Evolutionary conservation across 1,284 basidiomycete genomes (phyloP), one percentile per base, ranked within the genome.

Genomic region (Puccinia triticina): DNA sequence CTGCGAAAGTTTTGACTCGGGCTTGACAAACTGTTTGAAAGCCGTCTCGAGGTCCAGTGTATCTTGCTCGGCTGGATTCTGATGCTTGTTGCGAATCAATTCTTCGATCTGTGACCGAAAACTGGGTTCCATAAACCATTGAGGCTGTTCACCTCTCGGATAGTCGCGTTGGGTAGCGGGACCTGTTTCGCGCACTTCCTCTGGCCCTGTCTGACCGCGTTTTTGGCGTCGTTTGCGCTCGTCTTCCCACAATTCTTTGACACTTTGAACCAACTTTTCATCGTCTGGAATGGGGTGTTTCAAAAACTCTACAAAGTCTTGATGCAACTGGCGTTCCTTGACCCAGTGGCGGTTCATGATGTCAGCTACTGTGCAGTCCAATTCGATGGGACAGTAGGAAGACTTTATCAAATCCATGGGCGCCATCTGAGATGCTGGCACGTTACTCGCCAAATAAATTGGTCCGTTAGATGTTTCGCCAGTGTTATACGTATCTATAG

Each of bases 171-270:
- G 77, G 57, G 77, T 72, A 48, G 57, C 53, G 69, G 83, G 66
- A 67, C 75, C 76, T 59, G 82, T 71, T 80, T 82, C 66, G 67
- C 71, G 82, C 61, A 78, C 83, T 83, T 83, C 43, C 64, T 83
- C 66, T 50, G 84, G 78, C 77, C 83, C 57, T 40, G 77, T 66
- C 82, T 81, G 57, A 78, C 83, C 67, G 59, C 83, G 90, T 10
- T 89, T 89, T 21, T 87, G 86, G 23, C 96, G 89, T 4, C 95
- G 90, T 14, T 89, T 89, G 14, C 92, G 91, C 86, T 98, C 96
- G 84, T 97, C 95, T 79, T 96, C 93, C 96, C 96, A 99, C 0
- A 99, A 89, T 86, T 97, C 96, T 78, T 92, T 92, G 77, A 98
- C 92, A 84, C 94, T 92, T 40, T 92, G 90, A 0, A 99, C 93